Percentiles rank a stretch among this genome's conserved stretches.
These are phyloP conservation scores for Copromyces sp. DNA, from an alignment of 495 filamentous ascomycete species.

Conservation along the genomic window DNA sequence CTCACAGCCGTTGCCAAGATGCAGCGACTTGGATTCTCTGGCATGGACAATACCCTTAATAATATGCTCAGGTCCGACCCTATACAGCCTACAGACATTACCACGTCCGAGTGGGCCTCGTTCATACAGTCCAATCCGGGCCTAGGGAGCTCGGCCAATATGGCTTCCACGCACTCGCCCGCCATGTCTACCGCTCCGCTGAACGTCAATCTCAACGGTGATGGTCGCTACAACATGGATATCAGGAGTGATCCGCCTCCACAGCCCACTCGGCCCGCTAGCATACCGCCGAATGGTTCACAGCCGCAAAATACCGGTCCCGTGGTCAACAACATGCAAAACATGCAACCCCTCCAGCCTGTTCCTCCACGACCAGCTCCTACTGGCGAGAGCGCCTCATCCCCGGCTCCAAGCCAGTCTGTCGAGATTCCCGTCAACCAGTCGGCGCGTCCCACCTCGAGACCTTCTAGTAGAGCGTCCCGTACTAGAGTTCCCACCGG, in stretches of 20 bases:
- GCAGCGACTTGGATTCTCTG: slow-evolving; percentile 37
- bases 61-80: slow-evolving; percentile 14
- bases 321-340: slow-evolving; percentile 2
- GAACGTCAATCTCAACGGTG: slow-evolving; percentile 8
- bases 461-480: slow-evolving; percentile 30
- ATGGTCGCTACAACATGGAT: slow-evolving; percentile 10
- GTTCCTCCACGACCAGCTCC: slow-evolving; percentile 2
- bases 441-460: slow-evolving; percentile 1
- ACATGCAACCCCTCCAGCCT: background rate
- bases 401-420: slow-evolving; percentile 9
- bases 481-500: slow-evolving; percentile 30
- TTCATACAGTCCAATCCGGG: slow-evolving; percentile 35
- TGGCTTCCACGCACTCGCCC: slow-evolving; percentile 19
- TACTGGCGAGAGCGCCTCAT: slow-evolving; percentile 8
- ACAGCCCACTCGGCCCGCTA: slow-evolving; percentile 12
- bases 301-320: slow-evolving; percentile 3
- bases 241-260: slow-evolving; percentile 11
- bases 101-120: slow-evolving; percentile 37
- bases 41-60: slow-evolving; percentile 14
- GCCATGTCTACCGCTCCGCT: slow-evolving; percentile 19
- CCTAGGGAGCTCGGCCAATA: slow-evolving; percentile 21
- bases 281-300: slow-evolving; percentile 13
- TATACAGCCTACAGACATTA: slow-evolving; percentile 27
- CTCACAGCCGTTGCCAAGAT: slow-evolving; percentile 72
- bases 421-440: slow-evolving; percentile 4